Percentiles rank a stretch among this genome's conserved stretches.
phyloP scores from a whole-genome alignment of 176 grass and related monocot genomes.

The Urochloa ruziziensis region DNA sequence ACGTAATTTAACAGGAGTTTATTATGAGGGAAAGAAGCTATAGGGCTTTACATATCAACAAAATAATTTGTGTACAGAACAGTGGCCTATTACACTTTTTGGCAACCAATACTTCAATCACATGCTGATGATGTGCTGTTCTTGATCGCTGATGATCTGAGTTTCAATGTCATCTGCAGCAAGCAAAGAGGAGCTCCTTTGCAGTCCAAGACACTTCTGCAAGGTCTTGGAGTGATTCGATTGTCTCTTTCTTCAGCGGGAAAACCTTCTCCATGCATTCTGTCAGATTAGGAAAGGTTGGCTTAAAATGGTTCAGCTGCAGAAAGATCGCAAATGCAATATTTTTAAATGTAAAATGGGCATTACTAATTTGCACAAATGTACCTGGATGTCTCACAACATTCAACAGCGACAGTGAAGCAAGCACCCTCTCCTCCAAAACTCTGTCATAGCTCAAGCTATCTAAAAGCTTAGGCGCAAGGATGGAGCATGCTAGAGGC shows the following conservation, averaged over 20 bases:
- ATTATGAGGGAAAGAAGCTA: conserved; percentile 17
- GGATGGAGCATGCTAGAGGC: conserved; percentile 64
- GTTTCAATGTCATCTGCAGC: conserved; percentile 51
- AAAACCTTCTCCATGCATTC: conserved; percentile 87
- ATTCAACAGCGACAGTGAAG: conserved; percentile 80
- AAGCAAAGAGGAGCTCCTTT: conserved; percentile 93
- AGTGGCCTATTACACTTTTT: conserved; percentile 8
- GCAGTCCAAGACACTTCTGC: conserved; percentile 87
- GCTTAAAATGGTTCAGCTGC: conserved; percentile 8
- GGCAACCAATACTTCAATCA: conserved; percentile 12
- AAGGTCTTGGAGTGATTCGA: conserved; percentile 75
- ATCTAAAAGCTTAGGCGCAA: conserved; percentile 61
- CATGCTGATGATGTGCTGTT: conserved; percentile 13
- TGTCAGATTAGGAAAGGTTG: conserved; percentile 20
- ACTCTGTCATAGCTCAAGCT: conserved; percentile 75
- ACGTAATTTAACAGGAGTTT: neutral
- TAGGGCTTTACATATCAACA: conserved; percentile 40
- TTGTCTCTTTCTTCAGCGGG: conserved; percentile 67
- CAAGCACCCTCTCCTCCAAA: conserved; percentile 85
- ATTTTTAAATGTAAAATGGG: neutral
- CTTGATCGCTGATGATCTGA: conserved; percentile 3
- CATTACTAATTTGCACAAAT: neutral
- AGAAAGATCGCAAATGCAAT: neutral
- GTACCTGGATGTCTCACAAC: conserved; percentile 86
- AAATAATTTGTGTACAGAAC: conserved; percentile 23